These are phyloP conservation scores for Cydonia oblonga DNA, from an alignment of 331 rosid species.

Conservation along the genomic window DNA sequence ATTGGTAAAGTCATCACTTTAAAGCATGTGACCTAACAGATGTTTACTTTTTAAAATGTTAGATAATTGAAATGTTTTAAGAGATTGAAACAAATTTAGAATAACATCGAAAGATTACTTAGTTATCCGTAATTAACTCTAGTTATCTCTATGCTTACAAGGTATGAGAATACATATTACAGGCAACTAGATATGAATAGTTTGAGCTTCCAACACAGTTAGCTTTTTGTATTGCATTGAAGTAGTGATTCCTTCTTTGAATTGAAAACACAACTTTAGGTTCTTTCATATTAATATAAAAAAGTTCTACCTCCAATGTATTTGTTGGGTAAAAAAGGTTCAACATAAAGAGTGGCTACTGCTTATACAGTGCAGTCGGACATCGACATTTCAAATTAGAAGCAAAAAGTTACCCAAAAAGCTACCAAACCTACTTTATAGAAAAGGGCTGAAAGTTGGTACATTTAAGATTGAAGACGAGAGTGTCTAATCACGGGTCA, in stretches of 20 bases:
- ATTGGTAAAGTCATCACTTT: not conserved
- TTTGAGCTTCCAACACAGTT: not conserved
- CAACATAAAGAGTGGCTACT: not conserved
- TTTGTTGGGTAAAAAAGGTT: not conserved
- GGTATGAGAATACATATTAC: not conserved
- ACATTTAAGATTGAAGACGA: not conserved
- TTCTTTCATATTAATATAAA: not conserved
- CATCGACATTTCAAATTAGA: not conserved
- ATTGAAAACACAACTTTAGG: not conserved
- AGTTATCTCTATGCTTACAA: not conserved
- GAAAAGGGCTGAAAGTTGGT: not conserved
- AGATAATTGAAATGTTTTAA: no score
- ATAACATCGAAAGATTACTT: no score
- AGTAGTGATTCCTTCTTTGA: not conserved
- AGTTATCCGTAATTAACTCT: no score
- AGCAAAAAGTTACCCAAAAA: not conserved
- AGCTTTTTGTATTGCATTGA: not conserved
- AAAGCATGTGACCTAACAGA: fast-evolving
- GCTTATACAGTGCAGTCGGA: not conserved
- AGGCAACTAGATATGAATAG: not conserved
- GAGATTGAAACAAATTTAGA: no score
- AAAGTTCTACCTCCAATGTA: not conserved
- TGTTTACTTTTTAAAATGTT: no score
- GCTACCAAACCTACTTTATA: not conserved
- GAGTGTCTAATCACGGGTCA: not conserved